Evolutionary conservation across 371 early-diverging fungal genomes (phyloP), one percentile per base, ranked within the genome.

Genomic region (Zancudomyces culisetae): DNA sequence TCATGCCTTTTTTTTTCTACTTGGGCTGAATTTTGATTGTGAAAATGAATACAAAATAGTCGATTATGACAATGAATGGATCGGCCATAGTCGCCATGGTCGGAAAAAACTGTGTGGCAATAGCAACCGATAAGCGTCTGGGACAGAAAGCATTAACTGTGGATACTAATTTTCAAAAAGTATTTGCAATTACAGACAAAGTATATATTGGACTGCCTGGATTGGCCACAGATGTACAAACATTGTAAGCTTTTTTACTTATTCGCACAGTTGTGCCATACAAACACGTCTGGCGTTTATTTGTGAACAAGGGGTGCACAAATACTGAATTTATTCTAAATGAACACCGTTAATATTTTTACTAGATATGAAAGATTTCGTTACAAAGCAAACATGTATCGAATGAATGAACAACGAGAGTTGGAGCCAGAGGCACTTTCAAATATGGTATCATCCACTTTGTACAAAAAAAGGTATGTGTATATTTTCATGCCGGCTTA

Each of bases 71-170:
- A 69, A 90, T 90, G 66, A 93, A 92, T 74, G 96, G 96, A 57
- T 80, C 84, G 61, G 87, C 94, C 56, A 73, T 98, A 52, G 85
- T 99, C 60, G 99, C 97, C 60, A 98, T 99, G 97, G 80, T 78
- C 42, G 99, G 99, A 63, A 96, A 98, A 70, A 77, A 85, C 68
- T 94, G 94, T 65, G 95, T 99, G 4, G 95, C 96, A 43, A 93
- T 99, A 59, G 97, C 96, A 2, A 78, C 88, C 27, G 99, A 99
- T 74, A 87, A 81, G 61, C 80, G 89, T 55, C 67, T 89, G 27
- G 95, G 99, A 42, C 79, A 83, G 51, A 91, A 94, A 60, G 79
- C 83, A 57, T 77, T 96, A 76, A 98, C 98, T 20, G 79, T 97
- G 19, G 78, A 83, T 48, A 90, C 80, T 45, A 81, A 93, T 54